These are phyloP conservation scores for Prunus yedoensis DNA, from an alignment of 331 rosid genomes.

Conservation along the genomic window DNA sequence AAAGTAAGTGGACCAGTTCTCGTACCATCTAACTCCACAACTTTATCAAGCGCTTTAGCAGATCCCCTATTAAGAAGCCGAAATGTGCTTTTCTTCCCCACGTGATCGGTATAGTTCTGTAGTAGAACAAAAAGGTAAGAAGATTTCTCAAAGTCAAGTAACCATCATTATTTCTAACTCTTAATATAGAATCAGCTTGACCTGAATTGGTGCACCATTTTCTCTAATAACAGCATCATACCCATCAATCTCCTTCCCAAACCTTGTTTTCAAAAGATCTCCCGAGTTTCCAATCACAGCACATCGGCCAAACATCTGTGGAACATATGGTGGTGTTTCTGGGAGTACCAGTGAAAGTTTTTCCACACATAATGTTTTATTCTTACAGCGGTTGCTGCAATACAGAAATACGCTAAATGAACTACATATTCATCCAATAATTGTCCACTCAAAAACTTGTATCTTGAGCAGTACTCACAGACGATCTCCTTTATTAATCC, in stretches of 20 bases:
- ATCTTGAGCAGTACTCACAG: constrained; percentile 59
- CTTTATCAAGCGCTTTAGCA: constrained; percentile 96
- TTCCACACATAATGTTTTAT: constrained; percentile 77
- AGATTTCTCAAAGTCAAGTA: constrained; percentile 13
- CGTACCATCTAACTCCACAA: constrained; percentile 85
- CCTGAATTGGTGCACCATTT: constrained; percentile 95
- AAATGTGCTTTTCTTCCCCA: constrained; percentile 81
- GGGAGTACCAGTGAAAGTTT: constrained; percentile 94
- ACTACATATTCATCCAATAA: constrained; percentile 2
- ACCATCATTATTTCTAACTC: constrained; percentile 14
- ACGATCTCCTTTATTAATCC: constrained; percentile 86
- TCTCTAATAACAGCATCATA: constrained; percentile 87
- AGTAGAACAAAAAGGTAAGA: constrained; percentile 17
- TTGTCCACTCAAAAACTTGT: constrained; percentile 2
- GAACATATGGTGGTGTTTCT: constrained; percentile 79
- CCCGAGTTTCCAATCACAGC: constrained; percentile 98
- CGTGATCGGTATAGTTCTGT: constrained; percentile 80
- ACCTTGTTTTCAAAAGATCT: constrained; percentile 86
- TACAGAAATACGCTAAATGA: constrained; percentile 20
- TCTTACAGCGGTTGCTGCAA: constrained; percentile 74
- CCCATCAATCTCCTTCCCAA: constrained; percentile 84
- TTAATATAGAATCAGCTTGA: constrained; percentile 28
- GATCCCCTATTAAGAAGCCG: constrained; percentile 98
- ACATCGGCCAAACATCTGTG: constrained; percentile 78
- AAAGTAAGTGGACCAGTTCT: constrained; percentile 12